Conservation (phyloP, 2,329 filamentous ascomycete genomes). For the Penicillium olsonii region DNA sequence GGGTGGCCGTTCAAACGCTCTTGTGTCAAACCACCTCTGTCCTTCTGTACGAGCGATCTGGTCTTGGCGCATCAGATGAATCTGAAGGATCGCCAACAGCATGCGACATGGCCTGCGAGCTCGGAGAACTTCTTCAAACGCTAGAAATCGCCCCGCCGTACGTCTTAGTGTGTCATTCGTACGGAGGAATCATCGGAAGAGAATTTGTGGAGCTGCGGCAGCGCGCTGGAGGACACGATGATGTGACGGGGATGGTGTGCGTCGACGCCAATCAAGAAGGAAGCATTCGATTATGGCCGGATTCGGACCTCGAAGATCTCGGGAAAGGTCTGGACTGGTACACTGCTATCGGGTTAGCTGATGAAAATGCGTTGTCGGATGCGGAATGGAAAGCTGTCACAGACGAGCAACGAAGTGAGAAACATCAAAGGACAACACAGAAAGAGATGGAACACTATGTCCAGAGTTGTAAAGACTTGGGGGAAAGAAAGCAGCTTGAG, state of each 20-base stretch:
- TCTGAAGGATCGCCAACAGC: conserved; percentile 4
- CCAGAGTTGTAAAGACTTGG: background rate
- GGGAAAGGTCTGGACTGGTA: conserved; percentile 5
- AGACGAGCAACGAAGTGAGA: conserved; percentile 1
- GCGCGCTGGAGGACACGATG: background rate
- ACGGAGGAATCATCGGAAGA: conserved; percentile 17
- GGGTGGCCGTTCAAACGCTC: background rate
- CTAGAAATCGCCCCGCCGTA: background rate
- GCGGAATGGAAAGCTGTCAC: conserved; percentile 9
- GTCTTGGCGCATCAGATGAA: conserved; percentile 11
- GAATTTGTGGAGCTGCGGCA: conserved; percentile 15
- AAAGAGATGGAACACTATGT: conserved; percentile 14
- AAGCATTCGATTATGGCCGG: conserved; percentile 14
- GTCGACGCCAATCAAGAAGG: conserved; percentile 20
- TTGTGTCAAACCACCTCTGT: background rate
- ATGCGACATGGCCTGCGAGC: conserved; percentile 9
- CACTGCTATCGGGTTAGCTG: background rate
- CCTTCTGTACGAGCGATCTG: conserved; percentile 10
- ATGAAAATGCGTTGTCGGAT: conserved; percentile 2
- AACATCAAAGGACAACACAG: conserved; percentile 4
- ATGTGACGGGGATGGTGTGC: conserved; percentile 16
- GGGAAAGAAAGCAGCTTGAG: conserved; percentile 2
- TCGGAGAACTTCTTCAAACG: conserved; percentile 5
- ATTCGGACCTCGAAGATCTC: conserved; percentile 4
- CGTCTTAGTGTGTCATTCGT: conserved; percentile 16